Evolutionary conservation across 192 early-diverging fungal genomes (phyloP), one percentile per base, ranked within the genome.

Genomic region (Paraglomus occultum): DNA sequence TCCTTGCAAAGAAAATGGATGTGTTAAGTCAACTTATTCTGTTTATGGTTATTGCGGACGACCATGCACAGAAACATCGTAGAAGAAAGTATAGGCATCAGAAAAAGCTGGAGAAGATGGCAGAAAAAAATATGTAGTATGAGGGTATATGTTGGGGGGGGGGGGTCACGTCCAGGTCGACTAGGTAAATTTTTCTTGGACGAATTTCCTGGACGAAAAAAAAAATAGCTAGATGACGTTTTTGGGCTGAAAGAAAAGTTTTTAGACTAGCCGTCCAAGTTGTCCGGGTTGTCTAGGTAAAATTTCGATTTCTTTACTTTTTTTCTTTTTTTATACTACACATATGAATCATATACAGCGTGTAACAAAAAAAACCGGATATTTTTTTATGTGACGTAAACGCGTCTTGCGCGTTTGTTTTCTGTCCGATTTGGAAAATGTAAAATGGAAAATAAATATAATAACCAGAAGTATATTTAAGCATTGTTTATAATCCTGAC

Each of bases 201-300:
- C 64, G 42, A 14, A 51, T 40, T 51, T 51, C 47, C 8, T 49
- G 50, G 39, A 51, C 11, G 48, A n/a, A 51, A 65, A 65, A n/a
- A 64, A 65, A 65, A n/a, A 51, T 65, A 51, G 23, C 49, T 39
- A 40, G 7, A 31, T 45, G 17, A 51, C 15, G 15, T 51, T 65
- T 65, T 65, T 51, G 31, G 4, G n/a, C 1, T 15, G 39, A 39
- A n/a, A 49, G 49, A 51, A 65, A 65, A 1, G n/a, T 22, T 65
- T 65, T 65, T 65, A 65, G 49, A 65, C 64, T 64, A 65, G 49
- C 49, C 64, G 39, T 65, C 49, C 49, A 65, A 51, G 64, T 65
- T 65, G 64, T 51, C 38, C 18, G 51, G 64, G 49, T 65, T 65
- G 64, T 65, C 64, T 65, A 65, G 64, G 49, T 51, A 65, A 65